Base-by-base conservation (phyloP, 352 stramenopile genomes). In the Globisporangium polare region DNA sequence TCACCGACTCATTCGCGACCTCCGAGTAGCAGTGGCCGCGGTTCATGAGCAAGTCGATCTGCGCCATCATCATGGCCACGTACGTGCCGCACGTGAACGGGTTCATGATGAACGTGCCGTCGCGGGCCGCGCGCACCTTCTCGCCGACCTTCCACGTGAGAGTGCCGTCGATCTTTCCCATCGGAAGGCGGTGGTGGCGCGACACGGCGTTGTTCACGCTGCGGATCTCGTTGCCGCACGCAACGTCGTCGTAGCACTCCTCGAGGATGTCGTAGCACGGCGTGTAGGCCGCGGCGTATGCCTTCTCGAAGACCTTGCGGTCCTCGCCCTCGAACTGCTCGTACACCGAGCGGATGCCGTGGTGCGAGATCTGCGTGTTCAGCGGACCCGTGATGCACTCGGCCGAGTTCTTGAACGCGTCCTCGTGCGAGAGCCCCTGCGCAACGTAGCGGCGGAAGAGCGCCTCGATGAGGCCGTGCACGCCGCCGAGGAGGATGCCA, bases 1-100 rank as follows among this genome's bases (percentile, higher is more conserved):
- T 99, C 27, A 99, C 96, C 62, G 94, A 98, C 78, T 99, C 96
- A 78, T 99, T 99, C 52, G 98, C 94, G 71, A 99, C 94, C 78
- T 99, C 96, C 60, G 95, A 98, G 83, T 99, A 99, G 68, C 94
- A 97, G 78, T 99, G 96, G 31, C 95, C 96, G 62, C 89, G 89
- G 64, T 97, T 92, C 37, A 97, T 89, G 45, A 99, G 91, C 60
- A 99, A 86, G 75, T 99, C 96, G 78, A 98, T 98, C 79, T 99
- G 96, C 35, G 94, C 92, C 76, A 95, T 95, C 96, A 99, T 99
- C 96, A 99, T 99, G 49, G 96, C 96, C 69, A 98, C 92, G 81
- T 99, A 99, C 66, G 98, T 93, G 79, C 96, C 96, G 54, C 91
- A 91, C 31, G 95, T 99, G 87, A 98, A 98, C 39, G 96, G 94